Evolutionary conservation across 2,329 filamentous ascomycete genomes (phyloP), one percentile per base, ranked within the genome.

Genomic region (Myriosclerotinia scirpicola): DNA sequence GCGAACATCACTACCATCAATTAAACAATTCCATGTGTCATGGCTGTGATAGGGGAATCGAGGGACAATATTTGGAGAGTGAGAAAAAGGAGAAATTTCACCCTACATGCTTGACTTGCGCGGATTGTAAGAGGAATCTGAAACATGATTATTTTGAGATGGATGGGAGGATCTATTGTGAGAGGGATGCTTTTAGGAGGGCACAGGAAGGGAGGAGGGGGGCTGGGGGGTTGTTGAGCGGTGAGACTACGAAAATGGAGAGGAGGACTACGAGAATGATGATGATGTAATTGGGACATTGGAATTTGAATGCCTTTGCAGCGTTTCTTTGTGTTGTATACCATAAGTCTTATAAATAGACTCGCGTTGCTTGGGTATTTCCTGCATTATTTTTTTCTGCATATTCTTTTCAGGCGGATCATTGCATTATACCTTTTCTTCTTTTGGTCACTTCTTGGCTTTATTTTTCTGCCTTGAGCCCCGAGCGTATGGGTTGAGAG

Each of bases 141-240:
- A 84, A 85, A 26, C 89, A 94, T 54, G 94, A 95, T 69, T 98
- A 98, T 77, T 97, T 95, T 74, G 93, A 98, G 77, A 89, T 97
- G 71, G 87, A 86, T 52, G 91, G 91, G 34, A 83, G 81, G 54
- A 87, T 90, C 0, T 97, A 90, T 76, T 99, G 94, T 77, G 94
- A 98, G 78, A 86, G 88, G 54, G 93, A 98, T 76, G 93, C 93
- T 5, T 88, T 73, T 58, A 68, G 71, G 38, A 69, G 73, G 42
- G 69, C 75, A 2, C 75, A 76, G 46, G 48, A 54, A 30, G 54
- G 15, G 34, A 56, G 55, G 30, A 44, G 9, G 38, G 1, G 42
- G 40, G 1, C 48, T 30, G 69, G 54, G 66, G 55, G 70, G 64
- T 36, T 68, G 15, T 66, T 60, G 65, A 69, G 55, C 69, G 67